These are phyloP conservation scores for Blastomyces gilchristii DNA, from an alignment of 2,329 filamentous ascomycete genomes.

Conservation along the genomic window DNA sequence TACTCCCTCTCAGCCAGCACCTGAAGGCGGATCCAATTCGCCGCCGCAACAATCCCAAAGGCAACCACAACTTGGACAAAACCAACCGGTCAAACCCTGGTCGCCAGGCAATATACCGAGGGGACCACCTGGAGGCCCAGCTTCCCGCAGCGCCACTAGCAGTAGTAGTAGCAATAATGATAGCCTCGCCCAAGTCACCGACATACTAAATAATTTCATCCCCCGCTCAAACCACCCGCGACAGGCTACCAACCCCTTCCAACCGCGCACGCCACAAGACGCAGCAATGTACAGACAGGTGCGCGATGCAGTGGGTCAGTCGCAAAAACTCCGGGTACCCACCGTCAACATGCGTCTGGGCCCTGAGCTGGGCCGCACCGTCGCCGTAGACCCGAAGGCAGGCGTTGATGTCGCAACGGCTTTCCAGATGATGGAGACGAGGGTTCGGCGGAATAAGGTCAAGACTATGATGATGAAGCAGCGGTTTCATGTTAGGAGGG, in stretches of 20 bases:
- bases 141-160: neutral
- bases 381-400: conserved; percentile 15
- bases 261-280: neutral
- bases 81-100: neutral
- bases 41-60: neutral
- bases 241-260: neutral
- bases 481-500: conserved; percentile 34
- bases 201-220: neutral
- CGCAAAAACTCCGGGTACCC: conserved; percentile 2
- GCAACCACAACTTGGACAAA: neutral
- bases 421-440: conserved; percentile 19
- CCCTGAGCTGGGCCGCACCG: conserved; percentile 20
- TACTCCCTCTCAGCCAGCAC: neutral
- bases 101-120: neutral
- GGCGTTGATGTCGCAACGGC: conserved; percentile 19
- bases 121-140: neutral
- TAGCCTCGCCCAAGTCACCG: conserved; percentile 1
- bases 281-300: neutral
- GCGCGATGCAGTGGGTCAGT: conserved; percentile 1
- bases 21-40: neutral
- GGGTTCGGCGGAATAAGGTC: conserved; percentile 27
- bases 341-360: conserved; percentile 18
- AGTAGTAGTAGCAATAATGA: neutral
- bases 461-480: conserved; percentile 25
- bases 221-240: conserved; percentile 1